Evolutionary conservation across 371 early-diverging fungal genomes (phyloP).

Genomic region (Apophysomyces ossiformis): DNA sequence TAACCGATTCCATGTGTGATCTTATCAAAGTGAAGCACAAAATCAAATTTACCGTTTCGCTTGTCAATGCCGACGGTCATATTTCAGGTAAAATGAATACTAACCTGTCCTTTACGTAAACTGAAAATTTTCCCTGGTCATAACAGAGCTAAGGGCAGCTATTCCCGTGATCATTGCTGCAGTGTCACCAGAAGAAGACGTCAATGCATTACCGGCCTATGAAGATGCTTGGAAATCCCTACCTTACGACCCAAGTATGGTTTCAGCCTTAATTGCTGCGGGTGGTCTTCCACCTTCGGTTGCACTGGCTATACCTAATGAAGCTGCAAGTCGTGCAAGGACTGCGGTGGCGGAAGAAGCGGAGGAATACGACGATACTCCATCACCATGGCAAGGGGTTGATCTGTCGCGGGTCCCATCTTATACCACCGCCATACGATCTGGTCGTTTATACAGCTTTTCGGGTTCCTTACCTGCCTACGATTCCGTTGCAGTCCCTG

Average conservation of each 20-base stretch:
- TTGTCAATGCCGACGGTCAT: constrained; percentile 54
- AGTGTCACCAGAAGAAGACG: constrained; percentile 42
- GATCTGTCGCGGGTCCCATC: constrained; percentile 49
- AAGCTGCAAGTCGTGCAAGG: constrained; percentile 82
- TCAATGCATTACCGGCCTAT: constrained; percentile 48
- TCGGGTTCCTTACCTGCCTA: constrained; percentile 49
- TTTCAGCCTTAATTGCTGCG: constrained; percentile 34
- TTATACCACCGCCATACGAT: constrained; percentile 43
- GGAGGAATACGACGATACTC: constrained; percentile 51
- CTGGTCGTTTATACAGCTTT: constrained; percentile 49
- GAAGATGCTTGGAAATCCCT: constrained; percentile 55
- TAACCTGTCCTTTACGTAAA: background rate
- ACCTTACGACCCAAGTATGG: constrained; percentile 43
- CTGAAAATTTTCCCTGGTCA: constrained; percentile 25
- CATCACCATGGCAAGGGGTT: constrained; percentile 24
- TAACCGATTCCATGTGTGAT: constrained; percentile 38
- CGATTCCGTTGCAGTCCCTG: constrained; percentile 39
- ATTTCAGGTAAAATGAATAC: constrained; percentile 40
- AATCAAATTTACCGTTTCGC: constrained; percentile 45
- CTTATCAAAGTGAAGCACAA: constrained; percentile 50
- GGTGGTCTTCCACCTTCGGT: constrained; percentile 46
- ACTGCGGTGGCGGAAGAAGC: constrained; percentile 73
- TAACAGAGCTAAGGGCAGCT: constrained; percentile 48
- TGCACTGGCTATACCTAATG: constrained; percentile 76
- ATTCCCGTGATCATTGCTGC: constrained; percentile 45